A percentile compares a stretch with the other conserved stretches of the same genome.
Evolutionary conservation across 2,329 filamentous ascomycete species (phyloP).

Genomic region (Colletotrichum falcatum): DNA sequence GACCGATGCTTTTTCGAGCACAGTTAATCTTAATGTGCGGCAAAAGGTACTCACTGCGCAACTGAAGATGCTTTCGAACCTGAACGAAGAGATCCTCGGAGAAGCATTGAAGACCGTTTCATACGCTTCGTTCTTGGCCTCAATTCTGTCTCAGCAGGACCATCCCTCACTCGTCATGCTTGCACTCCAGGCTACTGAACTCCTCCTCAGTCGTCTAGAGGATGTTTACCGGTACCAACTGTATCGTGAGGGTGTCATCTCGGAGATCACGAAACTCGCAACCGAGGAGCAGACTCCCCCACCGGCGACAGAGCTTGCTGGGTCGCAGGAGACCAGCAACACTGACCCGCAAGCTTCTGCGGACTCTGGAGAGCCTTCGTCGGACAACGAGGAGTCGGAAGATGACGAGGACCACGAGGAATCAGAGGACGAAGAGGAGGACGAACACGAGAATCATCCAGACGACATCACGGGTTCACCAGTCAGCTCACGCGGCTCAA

Average conservation of each 20-base stretch:
- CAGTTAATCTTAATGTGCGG: slow-evolving; percentile 92
- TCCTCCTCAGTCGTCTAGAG: slow-evolving; percentile 86
- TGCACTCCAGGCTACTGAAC: slow-evolving; percentile 88
- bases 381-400: slow-evolving; percentile 62
- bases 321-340: slow-evolving; percentile 16
- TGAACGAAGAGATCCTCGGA: slow-evolving; percentile 86
- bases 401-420: slow-evolving; percentile 61
- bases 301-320: slow-evolving; percentile 49
- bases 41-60: slow-evolving; percentile 97
- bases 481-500: slow-evolving; percentile 73
- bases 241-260: slow-evolving; percentile 94
- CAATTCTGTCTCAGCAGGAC: slow-evolving; percentile 95
- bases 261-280: slow-evolving; percentile 87
- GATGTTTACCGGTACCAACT: slow-evolving; percentile 95
- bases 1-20: slow-evolving; percentile 97
- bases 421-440: slow-evolving; percentile 64
- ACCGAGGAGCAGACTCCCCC: slow-evolving; percentile 54
- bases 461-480: slow-evolving; percentile 76
- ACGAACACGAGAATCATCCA: slow-evolving; percentile 52
- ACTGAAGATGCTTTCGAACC: slow-evolving; percentile 95
- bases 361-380: slow-evolving; percentile 48
- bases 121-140: slow-evolving; percentile 94
- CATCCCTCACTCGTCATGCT: slow-evolving; percentile 88
- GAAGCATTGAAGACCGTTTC: slow-evolving; percentile 89
- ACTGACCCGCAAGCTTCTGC: slow-evolving; percentile 28